Conservation (phyloP, 139 green algal genomes). For the Chlorella vulgaris region DNA sequence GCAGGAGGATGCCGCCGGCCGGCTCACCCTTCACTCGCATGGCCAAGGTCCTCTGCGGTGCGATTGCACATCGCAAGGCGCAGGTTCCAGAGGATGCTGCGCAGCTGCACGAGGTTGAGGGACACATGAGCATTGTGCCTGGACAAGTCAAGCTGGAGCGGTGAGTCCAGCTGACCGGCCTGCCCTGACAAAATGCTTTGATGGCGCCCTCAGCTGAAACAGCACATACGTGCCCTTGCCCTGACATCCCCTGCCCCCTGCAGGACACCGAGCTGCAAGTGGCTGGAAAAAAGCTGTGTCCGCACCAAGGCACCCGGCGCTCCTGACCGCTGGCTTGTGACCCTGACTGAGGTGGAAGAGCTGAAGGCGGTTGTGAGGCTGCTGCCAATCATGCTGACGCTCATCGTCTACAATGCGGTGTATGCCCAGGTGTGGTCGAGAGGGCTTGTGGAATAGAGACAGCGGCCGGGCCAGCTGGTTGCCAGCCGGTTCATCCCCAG, state of each 20-base stretch:
- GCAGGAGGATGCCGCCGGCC: conserved; percentile 62
- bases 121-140: conserved; percentile 15
- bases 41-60: conserved; percentile 20
- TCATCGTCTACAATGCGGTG: conserved; percentile 82
- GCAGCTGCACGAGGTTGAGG: conserved; percentile 33
- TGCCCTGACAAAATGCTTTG: neutral
- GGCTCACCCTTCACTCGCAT: conserved; percentile 38
- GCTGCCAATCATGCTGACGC: conserved; percentile 82
- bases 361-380: conserved; percentile 87
- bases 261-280: conserved; percentile 4
- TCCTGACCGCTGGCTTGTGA: conserved; percentile 36
- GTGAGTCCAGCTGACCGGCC: neutral
- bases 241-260: neutral
- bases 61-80: conserved; percentile 23
- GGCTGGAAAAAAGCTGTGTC: conserved; percentile 32
- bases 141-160: conserved; percentile 29
- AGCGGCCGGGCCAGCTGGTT: neutral
- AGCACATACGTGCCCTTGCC: no score
- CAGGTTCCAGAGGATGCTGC: conserved; percentile 9
- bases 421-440: conserved; percentile 61
- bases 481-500: no score
- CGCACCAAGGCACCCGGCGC: neutral
- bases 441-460: neutral
- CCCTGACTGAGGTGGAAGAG: conserved; percentile 81
- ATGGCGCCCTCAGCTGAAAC: no score